Evolutionary conservation across 2,329 filamentous ascomycete genomes (phyloP), one percentile per base, ranked within the genome.

Genomic region (Elsinoe arachidis): DNA sequence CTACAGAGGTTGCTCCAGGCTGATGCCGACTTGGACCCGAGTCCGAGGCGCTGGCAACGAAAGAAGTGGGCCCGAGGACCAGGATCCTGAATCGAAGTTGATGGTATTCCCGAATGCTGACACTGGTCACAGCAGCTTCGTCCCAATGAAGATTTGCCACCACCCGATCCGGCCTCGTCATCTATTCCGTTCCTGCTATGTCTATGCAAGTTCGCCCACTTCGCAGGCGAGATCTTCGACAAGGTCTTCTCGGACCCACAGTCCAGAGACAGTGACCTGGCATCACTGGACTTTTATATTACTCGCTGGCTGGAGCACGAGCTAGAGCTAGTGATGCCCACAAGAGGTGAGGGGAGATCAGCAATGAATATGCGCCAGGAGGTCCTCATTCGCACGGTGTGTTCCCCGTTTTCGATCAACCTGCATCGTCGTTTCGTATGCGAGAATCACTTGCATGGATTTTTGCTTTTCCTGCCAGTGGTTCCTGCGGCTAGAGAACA

Each of bases 201-300:
- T 15, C 15, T 38, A 38, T 37, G 34, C 17, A 53, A 38, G 6
- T 53, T 53, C 19, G 49, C 34, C n/a, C 49, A 53, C 30, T 53
- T 53, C 33, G 49, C 49, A 17, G 49, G 49, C 49, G 49, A 53
- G 49, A 53, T 53, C 34, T 37, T 53, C 49, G 49, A 38, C 49
- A 53, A 53, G 14, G 30, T 35, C 23, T 37, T 53, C 11, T 53
- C 34, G 33, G 33, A 34, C 14, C 49, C 30, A 38, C 33, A 53
- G 34, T 53, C 23, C 30, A 38, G 34, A 34, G 49, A 53, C 33
- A 33, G 23, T 38, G 49, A 53, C 33, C 34, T 38, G 49, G 49
- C 49, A 53, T 38, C 17, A n/a, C 30, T 53, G 17, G 33, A 53
- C 33, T 37, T 53, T 53, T 38, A 53, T 53, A 53, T 53, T 53